Evolutionary conservation across 495 filamentous ascomycete species (phyloP).

Genomic region (Penicillium turbatum): DNA sequence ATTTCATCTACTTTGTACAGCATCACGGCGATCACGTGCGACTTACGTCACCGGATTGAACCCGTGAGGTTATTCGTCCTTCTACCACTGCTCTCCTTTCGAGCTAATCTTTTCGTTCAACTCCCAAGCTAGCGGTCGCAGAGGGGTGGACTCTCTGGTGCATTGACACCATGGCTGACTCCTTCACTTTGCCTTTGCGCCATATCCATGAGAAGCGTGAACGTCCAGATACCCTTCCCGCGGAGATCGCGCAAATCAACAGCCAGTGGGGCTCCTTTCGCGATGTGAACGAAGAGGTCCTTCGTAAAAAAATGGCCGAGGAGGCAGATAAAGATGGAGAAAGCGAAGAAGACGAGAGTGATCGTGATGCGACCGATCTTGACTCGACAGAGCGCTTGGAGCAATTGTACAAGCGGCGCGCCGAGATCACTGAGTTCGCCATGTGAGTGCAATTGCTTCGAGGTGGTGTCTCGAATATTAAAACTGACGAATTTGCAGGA

Average conservation of each 20-base stretch:
- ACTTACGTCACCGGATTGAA: slow-evolving; percentile 4
- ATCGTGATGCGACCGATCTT: slow-evolving; percentile 26
- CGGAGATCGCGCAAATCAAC: slow-evolving; percentile 72
- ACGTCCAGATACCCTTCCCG: slow-evolving; percentile 57
- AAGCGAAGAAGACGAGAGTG: slow-evolving; percentile 31
- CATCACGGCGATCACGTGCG: not conserved
- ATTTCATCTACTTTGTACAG: too few relatives aligned
- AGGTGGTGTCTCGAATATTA: not conserved
- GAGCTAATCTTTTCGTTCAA: not conserved
- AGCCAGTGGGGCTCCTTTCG: slow-evolving; percentile 70
- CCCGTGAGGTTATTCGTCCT: not conserved
- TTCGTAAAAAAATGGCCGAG: slow-evolving; percentile 56
- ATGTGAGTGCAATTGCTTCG: slow-evolving; percentile 26
- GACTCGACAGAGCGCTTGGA: slow-evolving; percentile 40
- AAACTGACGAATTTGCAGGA: slow-evolving; percentile 32
- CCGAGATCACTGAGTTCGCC: slow-evolving; percentile 44
- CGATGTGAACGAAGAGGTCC: slow-evolving; percentile 56
- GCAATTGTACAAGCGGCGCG: slow-evolving; percentile 41
- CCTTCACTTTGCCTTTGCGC: slow-evolving; percentile 60
- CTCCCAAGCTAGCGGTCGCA: not conserved
- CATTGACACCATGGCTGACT: slow-evolving; percentile 35
- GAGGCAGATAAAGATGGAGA: slow-evolving; percentile 40
- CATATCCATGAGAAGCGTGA: slow-evolving; percentile 52
- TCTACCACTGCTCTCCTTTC: not conserved
- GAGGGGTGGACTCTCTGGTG: not conserved